Percentiles rank a stretch among this genome's conserved stretches.
These are phyloP conservation scores for Lodderomyces jiufengensis DNA, from an alignment of 1,139 yeast species.

Conservation along the genomic window DNA sequence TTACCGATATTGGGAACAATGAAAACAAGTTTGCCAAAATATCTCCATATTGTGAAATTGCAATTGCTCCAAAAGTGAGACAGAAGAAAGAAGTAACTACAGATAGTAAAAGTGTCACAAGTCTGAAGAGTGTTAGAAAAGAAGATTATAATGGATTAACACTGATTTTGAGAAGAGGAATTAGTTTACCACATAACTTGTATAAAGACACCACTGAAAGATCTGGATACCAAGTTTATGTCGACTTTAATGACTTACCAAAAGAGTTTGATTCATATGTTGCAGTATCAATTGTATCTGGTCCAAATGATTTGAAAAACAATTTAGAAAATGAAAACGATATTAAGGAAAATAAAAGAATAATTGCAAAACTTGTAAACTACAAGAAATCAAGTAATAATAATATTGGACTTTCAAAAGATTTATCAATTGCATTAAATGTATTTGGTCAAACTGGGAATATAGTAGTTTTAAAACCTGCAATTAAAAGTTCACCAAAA, in stretches of 20 bases:
- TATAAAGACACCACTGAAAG: slow-evolving; percentile 20
- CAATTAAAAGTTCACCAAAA: slow-evolving; percentile 36
- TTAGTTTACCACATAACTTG: slow-evolving; percentile 51
- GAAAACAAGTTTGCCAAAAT: slow-evolving; percentile 51
- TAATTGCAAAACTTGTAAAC: slow-evolving; percentile 54
- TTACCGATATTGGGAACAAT: slow-evolving; percentile 58
- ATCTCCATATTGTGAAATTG: slow-evolving; percentile 71
- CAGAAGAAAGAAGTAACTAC: slow-evolving; percentile 31
- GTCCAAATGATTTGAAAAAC: slow-evolving; percentile 39
- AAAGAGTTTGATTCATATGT: slow-evolving; percentile 39
- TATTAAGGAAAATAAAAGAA: slow-evolving; percentile 37
- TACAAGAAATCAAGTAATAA: slow-evolving; percentile 30
- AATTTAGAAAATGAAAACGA: slow-evolving; percentile 14
- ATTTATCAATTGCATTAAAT: slow-evolving; percentile 58
- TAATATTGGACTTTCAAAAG: slow-evolving; percentile 53
- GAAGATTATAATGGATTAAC: slow-evolving; percentile 33
- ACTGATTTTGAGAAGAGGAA: slow-evolving; percentile 49
- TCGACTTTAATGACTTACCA: slow-evolving; percentile 34
- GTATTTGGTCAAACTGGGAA: slow-evolving; percentile 51
- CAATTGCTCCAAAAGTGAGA: slow-evolving; percentile 75
- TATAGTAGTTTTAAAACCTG: slow-evolving; percentile 51
- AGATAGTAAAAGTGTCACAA: slow-evolving; percentile 24
- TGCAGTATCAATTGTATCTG: slow-evolving; percentile 55
- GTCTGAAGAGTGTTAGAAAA: slow-evolving; percentile 16
- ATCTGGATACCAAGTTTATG: slow-evolving; percentile 41